Conservation (phyloP, 768 basidiomycete species). For the Naganishia randhawae region DNA sequence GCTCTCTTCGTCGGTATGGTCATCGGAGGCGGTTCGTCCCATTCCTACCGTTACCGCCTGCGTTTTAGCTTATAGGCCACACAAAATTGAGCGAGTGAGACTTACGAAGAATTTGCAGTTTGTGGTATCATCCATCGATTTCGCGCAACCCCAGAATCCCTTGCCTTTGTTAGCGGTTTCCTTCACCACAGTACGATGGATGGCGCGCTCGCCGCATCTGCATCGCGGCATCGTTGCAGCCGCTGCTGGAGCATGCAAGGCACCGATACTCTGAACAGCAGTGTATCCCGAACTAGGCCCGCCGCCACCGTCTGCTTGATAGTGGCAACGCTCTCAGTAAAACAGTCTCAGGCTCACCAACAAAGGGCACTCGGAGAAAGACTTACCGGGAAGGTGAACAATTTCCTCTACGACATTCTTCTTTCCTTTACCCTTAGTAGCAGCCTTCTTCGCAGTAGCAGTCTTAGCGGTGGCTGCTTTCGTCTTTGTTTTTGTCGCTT, state of each 20-base stretch:
- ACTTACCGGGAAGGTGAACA: neutral
- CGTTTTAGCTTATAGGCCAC: neutral
- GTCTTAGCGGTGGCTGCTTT: neutral
- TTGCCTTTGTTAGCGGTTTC: conserved; percentile 36
- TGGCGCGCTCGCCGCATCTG: conserved; percentile 38
- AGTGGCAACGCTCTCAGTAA: neutral
- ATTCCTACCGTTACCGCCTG: conserved; percentile 7
- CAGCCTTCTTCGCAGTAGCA: neutral
- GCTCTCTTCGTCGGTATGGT: conserved; percentile 1
- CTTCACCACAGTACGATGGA: conserved; percentile 39
- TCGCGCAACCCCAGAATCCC: conserved; percentile 47
- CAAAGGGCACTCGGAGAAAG: neutral
- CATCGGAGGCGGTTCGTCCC: conserved; percentile 18
- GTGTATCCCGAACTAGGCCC: neutral
- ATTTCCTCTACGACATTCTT: neutral
- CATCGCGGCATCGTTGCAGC: conserved; percentile 27
- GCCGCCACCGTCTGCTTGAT: neutral
- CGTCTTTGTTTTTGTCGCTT: conserved; percentile 4
- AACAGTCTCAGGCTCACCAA: neutral
- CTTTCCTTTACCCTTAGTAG: neutral
- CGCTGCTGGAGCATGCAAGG: neutral
- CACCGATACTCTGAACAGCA: neutral
- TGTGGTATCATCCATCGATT: conserved; percentile 37
- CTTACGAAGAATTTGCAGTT: conserved; percentile 50
- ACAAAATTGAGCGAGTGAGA: neutral